Conservation (phyloP, 2,329 filamentous ascomycete genomes). For the Rutstroemia sp. region DNA sequence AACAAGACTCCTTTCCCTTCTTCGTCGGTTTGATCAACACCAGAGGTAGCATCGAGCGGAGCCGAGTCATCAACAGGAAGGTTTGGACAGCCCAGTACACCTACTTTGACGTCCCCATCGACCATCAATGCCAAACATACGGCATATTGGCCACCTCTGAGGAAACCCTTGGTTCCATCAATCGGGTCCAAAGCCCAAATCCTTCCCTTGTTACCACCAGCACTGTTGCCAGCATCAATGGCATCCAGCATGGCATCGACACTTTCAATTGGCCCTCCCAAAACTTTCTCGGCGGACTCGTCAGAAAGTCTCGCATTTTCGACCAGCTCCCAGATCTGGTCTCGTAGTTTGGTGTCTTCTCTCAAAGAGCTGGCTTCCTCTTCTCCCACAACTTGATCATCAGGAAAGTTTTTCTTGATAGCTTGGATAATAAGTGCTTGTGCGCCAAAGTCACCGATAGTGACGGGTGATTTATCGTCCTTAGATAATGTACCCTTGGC, state of each 20-base stretch:
- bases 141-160: slow-evolving; percentile 93
- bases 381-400: slow-evolving; percentile 88
- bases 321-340: slow-evolving; percentile 81
- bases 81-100: slow-evolving; percentile 92
- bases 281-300: slow-evolving; percentile 52
- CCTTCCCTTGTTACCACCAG: slow-evolving; percentile 65
- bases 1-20: slow-evolving; percentile 81
- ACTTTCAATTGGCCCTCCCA: slow-evolving; percentile 62
- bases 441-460: slow-evolving; percentile 95
- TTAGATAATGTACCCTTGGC: slow-evolving; percentile 93
- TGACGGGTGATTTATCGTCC: slow-evolving; percentile 92
- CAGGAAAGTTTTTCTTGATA: slow-evolving; percentile 80
- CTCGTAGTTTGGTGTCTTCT: slow-evolving; percentile 59
- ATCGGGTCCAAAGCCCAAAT: slow-evolving; percentile 98
- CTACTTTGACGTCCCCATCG: slow-evolving; percentile 88
- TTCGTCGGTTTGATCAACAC: slow-evolving; percentile 64
- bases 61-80: slow-evolving; percentile 78
- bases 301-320: slow-evolving; percentile 63
- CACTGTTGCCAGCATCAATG: slow-evolving; percentile 61
- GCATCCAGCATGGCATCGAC: slow-evolving; percentile 60
- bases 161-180: slow-evolving; percentile 95
- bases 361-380: slow-evolving; percentile 82
- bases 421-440: slow-evolving; percentile 94
- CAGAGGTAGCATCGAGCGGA: slow-evolving; percentile 63
- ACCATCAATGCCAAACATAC: slow-evolving; percentile 89